These are phyloP conservation scores for Myochromella boudieri DNA, from an alignment of 768 basidiomycete species.

Conservation along the genomic window DNA sequence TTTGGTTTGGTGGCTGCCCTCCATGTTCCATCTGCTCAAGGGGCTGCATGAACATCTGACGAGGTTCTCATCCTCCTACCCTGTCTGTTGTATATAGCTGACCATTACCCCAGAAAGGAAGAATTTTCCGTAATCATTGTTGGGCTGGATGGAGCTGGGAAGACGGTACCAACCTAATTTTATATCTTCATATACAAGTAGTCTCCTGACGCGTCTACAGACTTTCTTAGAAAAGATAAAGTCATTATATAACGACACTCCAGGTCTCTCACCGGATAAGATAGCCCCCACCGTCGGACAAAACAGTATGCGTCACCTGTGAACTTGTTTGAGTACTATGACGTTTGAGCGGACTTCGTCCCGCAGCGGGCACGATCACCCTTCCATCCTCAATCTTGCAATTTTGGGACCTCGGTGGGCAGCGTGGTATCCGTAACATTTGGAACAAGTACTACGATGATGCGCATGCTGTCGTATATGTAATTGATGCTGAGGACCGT, in stretches of 20 bases:
- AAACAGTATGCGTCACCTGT: constrained; percentile 67
- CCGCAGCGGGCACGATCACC: constrained; percentile 84
- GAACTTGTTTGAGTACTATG: not conserved
- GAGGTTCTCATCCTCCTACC: constrained; percentile 42
- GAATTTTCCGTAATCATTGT: constrained; percentile 96
- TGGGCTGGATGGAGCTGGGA: constrained; percentile 90
- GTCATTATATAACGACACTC: constrained; percentile 83
- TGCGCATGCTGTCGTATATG: constrained; percentile 95
- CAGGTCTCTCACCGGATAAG: constrained; percentile 87
- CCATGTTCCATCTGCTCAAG: constrained; percentile 93
- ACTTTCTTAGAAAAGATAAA: constrained; percentile 93
- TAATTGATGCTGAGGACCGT: constrained; percentile 90
- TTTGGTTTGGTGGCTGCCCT: constrained; percentile 9
- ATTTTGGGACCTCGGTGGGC: constrained; percentile 97
- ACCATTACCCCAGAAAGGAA: constrained; percentile 56
- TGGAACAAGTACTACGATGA: constrained; percentile 96
- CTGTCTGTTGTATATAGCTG: not conserved
- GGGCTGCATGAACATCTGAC: constrained; percentile 91
- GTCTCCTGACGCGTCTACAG: constrained; percentile 38
- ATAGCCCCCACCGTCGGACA: constrained; percentile 97
- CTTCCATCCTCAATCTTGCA: constrained; percentile 92
- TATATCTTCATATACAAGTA: not conserved
- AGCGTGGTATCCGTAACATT: constrained; percentile 89
- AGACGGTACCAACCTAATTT: constrained; percentile 58
- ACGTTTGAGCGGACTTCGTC: not conserved